phyloP scores from a whole-genome alignment of 1,139 yeast genomes.

The Debaryomyces robertsiae region DNA sequence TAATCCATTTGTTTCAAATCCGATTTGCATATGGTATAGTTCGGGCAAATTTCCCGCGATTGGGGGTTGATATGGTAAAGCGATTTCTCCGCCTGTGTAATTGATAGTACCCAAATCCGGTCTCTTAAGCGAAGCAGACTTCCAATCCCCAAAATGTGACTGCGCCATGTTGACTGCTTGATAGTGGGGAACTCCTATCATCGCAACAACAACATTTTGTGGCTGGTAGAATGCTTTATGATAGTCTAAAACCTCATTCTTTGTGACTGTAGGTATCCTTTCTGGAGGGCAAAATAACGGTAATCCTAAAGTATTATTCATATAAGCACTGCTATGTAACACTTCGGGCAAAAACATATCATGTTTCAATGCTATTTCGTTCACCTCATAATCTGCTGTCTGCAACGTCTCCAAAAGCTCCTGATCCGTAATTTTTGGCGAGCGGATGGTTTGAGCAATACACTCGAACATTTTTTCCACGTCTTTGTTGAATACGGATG shows the following conservation, averaged over 20 bases:
- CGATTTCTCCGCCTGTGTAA: constrained; percentile 78
- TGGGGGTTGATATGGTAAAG: constrained; percentile 71
- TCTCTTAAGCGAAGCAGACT: constrained; percentile 30
- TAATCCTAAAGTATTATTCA: constrained; percentile 73
- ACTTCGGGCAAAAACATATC: constrained; percentile 86
- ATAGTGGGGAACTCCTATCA: constrained; percentile 81
- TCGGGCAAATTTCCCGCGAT: constrained; percentile 74
- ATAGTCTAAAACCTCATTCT: constrained; percentile 59
- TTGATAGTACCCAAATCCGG: constrained; percentile 49
- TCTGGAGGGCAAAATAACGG: constrained; percentile 85
- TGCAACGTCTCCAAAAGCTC: constrained; percentile 75
- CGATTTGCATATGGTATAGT: constrained; percentile 83
- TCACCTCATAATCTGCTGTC: constrained; percentile 80
- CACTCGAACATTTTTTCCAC: constrained; percentile 80
- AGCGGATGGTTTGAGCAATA: constrained; percentile 76
- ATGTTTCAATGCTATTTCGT: constrained; percentile 81
- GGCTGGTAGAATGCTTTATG: constrained; percentile 75
- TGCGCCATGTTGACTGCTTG: constrained; percentile 67
- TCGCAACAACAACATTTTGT: constrained; percentile 79
- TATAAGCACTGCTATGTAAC: constrained; percentile 79
- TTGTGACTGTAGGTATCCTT: constrained; percentile 56
- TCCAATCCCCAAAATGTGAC: constrained; percentile 66
- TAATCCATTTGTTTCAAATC: constrained; percentile 85
- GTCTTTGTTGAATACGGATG: constrained; percentile 87
- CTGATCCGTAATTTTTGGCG: constrained; percentile 65